Base-by-base conservation (phyloP, 257 asterid genomes). In the Nicotiana sylvestris region DNA sequence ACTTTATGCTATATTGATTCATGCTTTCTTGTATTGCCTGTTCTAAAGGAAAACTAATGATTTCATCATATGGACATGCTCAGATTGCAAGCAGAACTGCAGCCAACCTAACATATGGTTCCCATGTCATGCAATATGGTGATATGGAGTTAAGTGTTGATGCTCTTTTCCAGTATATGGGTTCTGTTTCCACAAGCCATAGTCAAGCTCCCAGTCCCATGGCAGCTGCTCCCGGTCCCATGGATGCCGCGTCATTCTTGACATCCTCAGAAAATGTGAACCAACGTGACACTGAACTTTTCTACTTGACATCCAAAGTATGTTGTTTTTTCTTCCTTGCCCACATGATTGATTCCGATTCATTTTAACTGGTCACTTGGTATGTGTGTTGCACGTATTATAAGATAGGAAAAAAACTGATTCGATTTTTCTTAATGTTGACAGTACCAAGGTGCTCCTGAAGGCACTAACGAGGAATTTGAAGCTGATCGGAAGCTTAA, bases 231-330 rank as follows among this genome's bases (percentile, higher is more conserved):
- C 58, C 58, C 17, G 3, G 58, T 9, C 51, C 79, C 61, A 49
- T 74, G 79, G 27, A 46, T 82, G 91, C 83, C 97, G 93, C 74
- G 90, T 95, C 62, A 93, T 81, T 88, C 35, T 53, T 33, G 18
- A 91, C 88, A 83, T 82, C 93, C 57, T 85, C 92, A 35, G 85
- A 87, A 82, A 88, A 88, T 76, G 90, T 91, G 78, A 89, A 93
- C 84, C 99, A 95, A 84, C 97, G 97, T 0, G 97, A 93, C 78
- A 95, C 98, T 80, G 99, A 95, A 87, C 92, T 93, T 49, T 76
- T 95, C 80, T 95, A 93, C 78, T 88, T 92, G 82, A 91, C 97
- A 96, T 91, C 94, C 81, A 95, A 95, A 97, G 99, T 95, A 8
- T 17, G 18, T 53, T 53, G 51, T 8, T 43, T 43, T 53, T 18